Evolutionary conservation across 306 rosid genomes (phyloP), one percentile per base, ranked within the genome.

Genomic region (Canavalia ensiformis): DNA sequence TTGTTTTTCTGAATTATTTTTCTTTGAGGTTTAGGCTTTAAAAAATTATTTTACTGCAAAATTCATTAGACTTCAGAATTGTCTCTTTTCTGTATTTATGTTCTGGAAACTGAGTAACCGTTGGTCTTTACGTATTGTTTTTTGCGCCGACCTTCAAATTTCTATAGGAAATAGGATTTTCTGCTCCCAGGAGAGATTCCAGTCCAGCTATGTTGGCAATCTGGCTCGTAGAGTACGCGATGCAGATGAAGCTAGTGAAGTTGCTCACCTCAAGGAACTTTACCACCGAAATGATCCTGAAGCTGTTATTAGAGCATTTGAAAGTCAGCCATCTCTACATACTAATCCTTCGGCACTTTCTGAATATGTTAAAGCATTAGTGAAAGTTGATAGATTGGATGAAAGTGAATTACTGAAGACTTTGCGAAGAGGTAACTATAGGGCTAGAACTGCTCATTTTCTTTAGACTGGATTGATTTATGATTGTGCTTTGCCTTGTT

Each of bases 341-440:
- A 56, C 82, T 51, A 92, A 93, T 75, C 57, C 91, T 69, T 59
- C 90, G 0, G 97, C 97, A 25, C 90, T 92, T 78, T 88, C 97
- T 64, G 95, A 93, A 85, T 93, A 93, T 72, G 86, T 93, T 37
- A 92, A 91, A 87, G 94, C 99, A 59, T 77, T 93, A 37, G 97
- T 93, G 59, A 90, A 81, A 84, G 94, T 91, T 83, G 94, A 89
- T 75, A 84, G 97, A 87, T 87, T 92, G 84, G 97, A 95, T 82
- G 92, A 88, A 68, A 95, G 91, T 82, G 94, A 93, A 81, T 86
- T 95, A 68, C 90, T 95, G 37, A 89, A 78, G 90, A 90, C 94
- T 74, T 86, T 95, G 87, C 91, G 82, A 72, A 89, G 88, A 93
- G 99, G 97, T 93, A 73, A 68, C 84, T 80, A 73, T 84, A 59